A percentile compares a stretch with the other conserved stretches of the same genome.
Conservation (phyloP, 75 land plant species). For the Sequoia sempervirens region DNA sequence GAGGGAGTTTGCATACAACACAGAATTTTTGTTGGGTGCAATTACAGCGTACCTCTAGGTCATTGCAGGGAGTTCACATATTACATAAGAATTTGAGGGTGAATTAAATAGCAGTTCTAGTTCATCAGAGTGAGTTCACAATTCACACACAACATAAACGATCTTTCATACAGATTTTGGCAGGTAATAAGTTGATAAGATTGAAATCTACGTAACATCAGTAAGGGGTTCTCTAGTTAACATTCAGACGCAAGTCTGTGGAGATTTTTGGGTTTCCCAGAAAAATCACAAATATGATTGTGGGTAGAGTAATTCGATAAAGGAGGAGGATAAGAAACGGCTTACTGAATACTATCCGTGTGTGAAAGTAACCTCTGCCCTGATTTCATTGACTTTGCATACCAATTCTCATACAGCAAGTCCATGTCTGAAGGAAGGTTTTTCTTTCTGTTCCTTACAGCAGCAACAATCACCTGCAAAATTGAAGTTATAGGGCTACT, state of each 20-base stretch:
- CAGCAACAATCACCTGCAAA: slow-evolving; percentile 21
- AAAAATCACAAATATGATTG: not conserved
- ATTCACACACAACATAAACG: too few species aligned
- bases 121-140: too few species aligned
- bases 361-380: not conserved
- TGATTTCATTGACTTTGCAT: slow-evolving; percentile 1
- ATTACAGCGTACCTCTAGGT: too few species aligned
- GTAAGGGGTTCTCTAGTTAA: not conserved
- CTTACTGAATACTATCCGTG: slow-evolving; percentile 2
- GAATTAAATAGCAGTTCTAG: too few species aligned
- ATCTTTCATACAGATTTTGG: too few species aligned
- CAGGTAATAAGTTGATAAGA: not conserved
- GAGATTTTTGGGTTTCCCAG: not conserved
- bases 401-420: slow-evolving; percentile 39
- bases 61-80: too few species aligned
- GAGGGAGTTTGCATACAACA: too few species aligned
- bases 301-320: not conserved
- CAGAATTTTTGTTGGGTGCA: too few species aligned
- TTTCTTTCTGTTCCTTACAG: slow-evolving; percentile 14
- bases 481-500: slow-evolving; percentile 39
- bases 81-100: too few species aligned
- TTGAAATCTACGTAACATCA: too few species aligned
- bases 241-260: not conserved
- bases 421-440: slow-evolving; percentile 18
- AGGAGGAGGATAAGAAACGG: not conserved